Evolutionary conservation across 2,329 filamentous ascomycete genomes (phyloP), one percentile per base, ranked within the genome.

Genomic region (Fusarium sp.): DNA sequence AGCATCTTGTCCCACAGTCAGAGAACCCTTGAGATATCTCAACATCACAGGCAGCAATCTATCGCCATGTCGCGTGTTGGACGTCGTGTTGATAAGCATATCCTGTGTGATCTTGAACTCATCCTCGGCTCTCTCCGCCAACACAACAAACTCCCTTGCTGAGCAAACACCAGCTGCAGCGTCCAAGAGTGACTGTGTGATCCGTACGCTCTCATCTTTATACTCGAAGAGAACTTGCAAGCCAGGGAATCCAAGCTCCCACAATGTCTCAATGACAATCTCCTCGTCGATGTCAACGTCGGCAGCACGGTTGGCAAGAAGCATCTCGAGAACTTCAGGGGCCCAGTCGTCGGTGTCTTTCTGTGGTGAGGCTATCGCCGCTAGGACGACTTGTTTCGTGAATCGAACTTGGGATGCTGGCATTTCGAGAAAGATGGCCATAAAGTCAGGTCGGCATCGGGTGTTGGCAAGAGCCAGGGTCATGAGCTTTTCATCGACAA

Each of bases 41-140:
- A 66, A 30, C 54, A 70, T 66, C 28, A 70, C 60, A 17, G 67
- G 67, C n/a, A 70, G 36, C 17, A 70, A 42, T 38, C 67, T 71
- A 30, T 66, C 60, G 10, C 68, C 68, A 56, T 70, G 67, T 50
- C 54, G 67, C 15, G 39, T 35, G 14, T 66, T 70, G 20, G 57
- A 56, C 5, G 67, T 71, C 14, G 62, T 71, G 51, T 71, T 71
- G 50, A 71, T 71, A 8, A 71, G 67, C 67, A 71, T 71, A 17
- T 71, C 62, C 50, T 71, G 67, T 17, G 62, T 71, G 41, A 71
- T 56, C 20, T 71, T 66, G 35, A 71, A 71, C 32, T 70, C 67
- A 24, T 61, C 61, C 18, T 71, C 67, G 5, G 69, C 67, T 47
- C 54, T 67, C 22, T 56, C 62, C 50, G 61, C 61, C 36, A 71